Base-by-base conservation (phyloP, 805 yeast genomes). In the Lipomyces anomalus region DNA sequence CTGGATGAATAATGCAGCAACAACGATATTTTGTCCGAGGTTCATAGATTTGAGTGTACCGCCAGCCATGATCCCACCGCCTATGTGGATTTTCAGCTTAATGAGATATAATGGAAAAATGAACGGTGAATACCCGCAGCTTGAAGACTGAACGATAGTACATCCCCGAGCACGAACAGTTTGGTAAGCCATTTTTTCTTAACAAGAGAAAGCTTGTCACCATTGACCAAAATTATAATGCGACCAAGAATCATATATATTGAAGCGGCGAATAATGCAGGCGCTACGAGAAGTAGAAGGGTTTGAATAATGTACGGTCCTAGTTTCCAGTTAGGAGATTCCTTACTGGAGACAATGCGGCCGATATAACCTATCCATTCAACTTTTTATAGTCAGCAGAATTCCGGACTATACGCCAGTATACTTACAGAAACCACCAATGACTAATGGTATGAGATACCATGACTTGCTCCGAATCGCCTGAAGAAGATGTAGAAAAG, bases 1-100 rank as follows among this genome's bases (percentile, higher is more conserved):
- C 48, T 66, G 69, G 7, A 67, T 51, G 40, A 56, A 51, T 21
- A 67, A 44, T 22, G 70, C 70, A 13, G 49, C 64, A 13, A 61
- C 47, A 22, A 61, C 53, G 7, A 67, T 30, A 6, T 49, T 34
- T 18, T 48, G 38, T 21, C 67, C 69, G 28, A 22, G 34, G 21
- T 11, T 21, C n/a, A n/a, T n/a, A n/a, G n/a, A n/a, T n/a, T n/a
- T n/a, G n/a, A n/a, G n/a, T n/a, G n/a, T n/a, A n/a, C n/a, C n/a
- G n/a, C n/a, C n/a, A 29, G 16, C 33, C 33, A 29, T 29, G 33
- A 29, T 29, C 33, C 33, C 33, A 11, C 21, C 4, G 21, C 13
- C 33, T 29, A 16, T 29, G 33, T 16, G 13, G n/a, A n/a, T n/a
- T n/a, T n/a, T n/a, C n/a, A n/a, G n/a, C n/a, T n/a, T n/a, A n/a